phyloP scores from a whole-genome alignment of 805 yeast genomes.

The Monosporozyma aquatica region DNA sequence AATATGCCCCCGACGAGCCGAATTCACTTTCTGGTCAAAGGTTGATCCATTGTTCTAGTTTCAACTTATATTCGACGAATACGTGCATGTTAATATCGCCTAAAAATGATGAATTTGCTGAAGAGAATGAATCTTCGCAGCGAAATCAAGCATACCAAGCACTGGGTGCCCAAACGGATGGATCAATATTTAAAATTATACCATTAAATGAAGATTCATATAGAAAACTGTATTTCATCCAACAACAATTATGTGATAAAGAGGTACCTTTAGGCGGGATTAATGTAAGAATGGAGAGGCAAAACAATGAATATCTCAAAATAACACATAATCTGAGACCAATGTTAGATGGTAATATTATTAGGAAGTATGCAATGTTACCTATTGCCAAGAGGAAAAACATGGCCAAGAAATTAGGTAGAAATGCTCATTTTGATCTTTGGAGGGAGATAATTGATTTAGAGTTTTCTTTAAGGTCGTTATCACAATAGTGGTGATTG shows the following conservation, averaged over 20 bases:
- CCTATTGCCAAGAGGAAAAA: constrained; percentile 49
- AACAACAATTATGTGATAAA: constrained; percentile 78
- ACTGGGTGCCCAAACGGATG: constrained; percentile 70
- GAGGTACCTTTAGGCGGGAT: constrained; percentile 67
- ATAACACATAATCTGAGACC: constrained; percentile 45
- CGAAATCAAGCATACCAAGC: constrained; percentile 38
- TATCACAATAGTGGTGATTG: no score
- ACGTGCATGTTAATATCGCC: constrained; percentile 43
- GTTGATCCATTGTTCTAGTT: constrained; percentile 59
- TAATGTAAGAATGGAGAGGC: constrained; percentile 64
- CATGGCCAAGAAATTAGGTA: constrained; percentile 49
- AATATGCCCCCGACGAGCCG: constrained; percentile 90
- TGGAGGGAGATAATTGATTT: constrained; percentile 60
- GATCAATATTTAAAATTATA: constrained; percentile 61
- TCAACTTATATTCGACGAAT: constrained; percentile 55
- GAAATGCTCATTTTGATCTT: constrained; percentile 47
- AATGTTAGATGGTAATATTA: constrained; percentile 52
- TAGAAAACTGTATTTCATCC: constrained; percentile 73
- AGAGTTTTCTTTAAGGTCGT: constrained; percentile 35
- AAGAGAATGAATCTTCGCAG: background rate
- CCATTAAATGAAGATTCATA: constrained; percentile 72
- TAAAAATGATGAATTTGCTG: constrained; percentile 29
- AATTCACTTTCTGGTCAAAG: constrained; percentile 71
- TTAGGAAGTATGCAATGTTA: constrained; percentile 44
- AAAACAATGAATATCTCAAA: constrained; percentile 31